Evolutionary conservation across 495 filamentous ascomycete genomes (phyloP).

Genomic region (Penicillium psychrofluorescens): DNA sequence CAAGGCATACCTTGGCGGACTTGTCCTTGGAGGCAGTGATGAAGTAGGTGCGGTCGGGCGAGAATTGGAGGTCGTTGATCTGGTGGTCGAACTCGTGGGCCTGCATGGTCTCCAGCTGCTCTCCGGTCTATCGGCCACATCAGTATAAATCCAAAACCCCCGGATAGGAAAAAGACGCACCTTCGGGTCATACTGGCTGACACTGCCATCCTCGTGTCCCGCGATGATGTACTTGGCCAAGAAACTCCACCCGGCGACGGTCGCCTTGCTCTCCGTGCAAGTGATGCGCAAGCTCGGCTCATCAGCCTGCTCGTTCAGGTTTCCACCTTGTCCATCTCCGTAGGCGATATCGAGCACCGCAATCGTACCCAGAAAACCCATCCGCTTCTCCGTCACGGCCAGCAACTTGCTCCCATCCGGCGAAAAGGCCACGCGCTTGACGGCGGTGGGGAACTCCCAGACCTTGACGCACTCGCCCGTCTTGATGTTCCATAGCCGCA

Average conservation of each 20-base stretch:
- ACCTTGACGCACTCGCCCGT: slow-evolving; percentile 87
- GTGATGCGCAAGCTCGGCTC: slow-evolving; percentile 79
- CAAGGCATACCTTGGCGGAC: slow-evolving; percentile 69
- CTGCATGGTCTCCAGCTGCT: slow-evolving; percentile 68
- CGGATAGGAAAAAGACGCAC: slow-evolving; percentile 30
- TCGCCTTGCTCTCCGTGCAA: slow-evolving; percentile 90
- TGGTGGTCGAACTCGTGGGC: slow-evolving; percentile 76
- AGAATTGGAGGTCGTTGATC: slow-evolving; percentile 94
- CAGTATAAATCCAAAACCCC: slow-evolving; percentile 1
- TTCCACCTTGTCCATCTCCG: slow-evolving; percentile 56
- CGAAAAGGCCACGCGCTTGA: slow-evolving; percentile 94
- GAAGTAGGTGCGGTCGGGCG: slow-evolving; percentile 89
- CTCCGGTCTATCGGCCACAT: slow-evolving; percentile 56
- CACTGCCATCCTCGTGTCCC: slow-evolving; percentile 89
- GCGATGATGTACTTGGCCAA: slow-evolving; percentile 90
- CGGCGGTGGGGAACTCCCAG: slow-evolving; percentile 93
- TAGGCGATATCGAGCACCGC: slow-evolving; percentile 79
- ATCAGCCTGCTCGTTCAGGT: slow-evolving; percentile 59
- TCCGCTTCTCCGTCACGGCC: slow-evolving; percentile 95
- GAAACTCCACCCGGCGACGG: slow-evolving; percentile 94
- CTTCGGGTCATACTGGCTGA: slow-evolving; percentile 94
- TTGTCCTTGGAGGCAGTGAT: slow-evolving; percentile 98
- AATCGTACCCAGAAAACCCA: slow-evolving; percentile 89
- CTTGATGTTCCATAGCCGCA: slow-evolving; percentile 93
- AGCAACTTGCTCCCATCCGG: slow-evolving; percentile 83